Evolutionary conservation across 768 basidiomycete genomes (phyloP).

Genomic region (Hebeloma cylindrosporum): DNA sequence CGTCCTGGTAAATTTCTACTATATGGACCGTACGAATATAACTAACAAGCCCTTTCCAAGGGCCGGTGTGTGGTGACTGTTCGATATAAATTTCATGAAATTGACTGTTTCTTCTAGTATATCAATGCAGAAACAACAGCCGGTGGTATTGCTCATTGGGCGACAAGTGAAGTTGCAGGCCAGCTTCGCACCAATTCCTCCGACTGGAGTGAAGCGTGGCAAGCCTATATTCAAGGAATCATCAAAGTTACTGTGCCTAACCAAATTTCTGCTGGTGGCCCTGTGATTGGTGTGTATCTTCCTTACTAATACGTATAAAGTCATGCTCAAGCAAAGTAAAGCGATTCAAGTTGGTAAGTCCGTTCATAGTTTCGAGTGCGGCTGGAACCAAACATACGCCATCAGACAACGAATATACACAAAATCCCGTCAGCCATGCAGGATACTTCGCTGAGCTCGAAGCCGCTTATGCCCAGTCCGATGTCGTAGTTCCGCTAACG

Average conservation of each 20-base stretch:
- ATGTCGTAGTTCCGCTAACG: constrained; percentile 68
- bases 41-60: constrained; percentile 39
- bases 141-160: constrained; percentile 72
- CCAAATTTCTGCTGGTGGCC: constrained; percentile 72
- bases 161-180: constrained; percentile 65
- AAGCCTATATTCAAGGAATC: constrained; percentile 66
- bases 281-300: constrained; percentile 59
- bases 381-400: neutral
- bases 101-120: constrained; percentile 35
- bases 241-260: constrained; percentile 58
- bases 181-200: constrained; percentile 71
- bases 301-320: neutral
- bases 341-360: constrained; percentile 31
- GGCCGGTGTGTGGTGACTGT: too few relatives aligned
- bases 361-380: neutral
- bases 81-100: too few relatives aligned
- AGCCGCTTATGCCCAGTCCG: constrained; percentile 49
- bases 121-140: constrained; percentile 84
- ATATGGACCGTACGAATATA: neutral
- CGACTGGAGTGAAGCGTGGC: constrained; percentile 71
- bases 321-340: constrained; percentile 7
- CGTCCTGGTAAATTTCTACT: constrained; percentile 56
- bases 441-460: constrained; percentile 68
- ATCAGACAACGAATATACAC: constrained; percentile 77
- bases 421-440: constrained; percentile 41